Evolutionary conservation across 2,329 filamentous ascomycete species (phyloP).

Genomic region (Chrysosporium keratinophilum): DNA sequence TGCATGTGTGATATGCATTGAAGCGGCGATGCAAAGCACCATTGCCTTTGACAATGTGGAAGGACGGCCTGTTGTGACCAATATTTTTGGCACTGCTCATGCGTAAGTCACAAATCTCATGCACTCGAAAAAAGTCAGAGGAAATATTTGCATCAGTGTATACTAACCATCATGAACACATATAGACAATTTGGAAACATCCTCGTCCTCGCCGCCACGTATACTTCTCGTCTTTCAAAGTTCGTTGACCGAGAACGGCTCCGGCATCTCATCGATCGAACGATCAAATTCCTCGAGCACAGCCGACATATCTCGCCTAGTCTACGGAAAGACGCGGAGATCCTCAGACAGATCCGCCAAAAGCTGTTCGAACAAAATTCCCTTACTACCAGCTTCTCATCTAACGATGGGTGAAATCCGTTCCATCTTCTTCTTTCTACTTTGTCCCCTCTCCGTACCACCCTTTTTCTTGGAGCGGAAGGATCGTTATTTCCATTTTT

Average conservation of each 20-base stretch:
- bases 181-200: constrained; percentile 91
- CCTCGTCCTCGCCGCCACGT: constrained; percentile 76
- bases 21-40: constrained; percentile 74
- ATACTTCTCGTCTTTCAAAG: constrained; percentile 52
- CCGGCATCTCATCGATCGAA: constrained; percentile 55
- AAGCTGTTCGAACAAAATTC: constrained; percentile 28
- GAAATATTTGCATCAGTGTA: not conserved
- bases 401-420: constrained; percentile 3
- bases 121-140: not conserved
- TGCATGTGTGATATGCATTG: constrained; percentile 53
- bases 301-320: constrained; percentile 65
- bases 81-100: constrained; percentile 89
- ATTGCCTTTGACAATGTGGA: constrained; percentile 60
- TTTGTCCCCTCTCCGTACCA: not conserved
- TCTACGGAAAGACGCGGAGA: constrained; percentile 61
- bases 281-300: constrained; percentile 63
- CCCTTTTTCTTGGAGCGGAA: not conserved
- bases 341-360: constrained; percentile 49
- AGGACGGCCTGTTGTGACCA: constrained; percentile 74
- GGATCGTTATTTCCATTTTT: too few relatives aligned
- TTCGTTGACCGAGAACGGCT: constrained; percentile 50
- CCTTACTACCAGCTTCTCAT: constrained; percentile 11
- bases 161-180: constrained; percentile 19
- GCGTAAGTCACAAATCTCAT: constrained; percentile 83
- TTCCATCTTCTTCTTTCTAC: not conserved